Evolutionary conservation across 257 asterid species (phyloP).

Genomic region (Ligustrum vulgare): DNA sequence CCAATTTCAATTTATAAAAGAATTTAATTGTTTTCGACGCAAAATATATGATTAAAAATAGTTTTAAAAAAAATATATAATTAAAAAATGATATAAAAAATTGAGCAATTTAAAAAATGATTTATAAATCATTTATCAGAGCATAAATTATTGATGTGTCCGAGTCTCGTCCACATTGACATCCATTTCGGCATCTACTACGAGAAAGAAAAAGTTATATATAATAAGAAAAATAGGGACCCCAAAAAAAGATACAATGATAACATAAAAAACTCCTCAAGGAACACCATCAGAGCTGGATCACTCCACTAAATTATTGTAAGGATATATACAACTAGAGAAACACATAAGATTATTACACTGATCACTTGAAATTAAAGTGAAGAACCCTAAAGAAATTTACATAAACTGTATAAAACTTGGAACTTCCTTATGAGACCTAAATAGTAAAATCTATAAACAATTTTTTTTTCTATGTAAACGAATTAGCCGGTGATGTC

Average conservation of each 20-base stretch:
- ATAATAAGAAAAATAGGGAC: not conserved
- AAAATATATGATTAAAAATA: too few species aligned
- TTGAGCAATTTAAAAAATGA: too few species aligned
- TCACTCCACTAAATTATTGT: conserved; percentile 19
- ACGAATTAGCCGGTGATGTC: conserved; percentile 31
- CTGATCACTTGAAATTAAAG: conserved; percentile 15
- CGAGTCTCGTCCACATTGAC: not conserved
- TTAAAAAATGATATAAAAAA: too few species aligned
- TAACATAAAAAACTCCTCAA: conserved; percentile 14
- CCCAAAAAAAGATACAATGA: not conserved
- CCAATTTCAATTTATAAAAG: too few species aligned
- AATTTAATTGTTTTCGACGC: too few species aligned
- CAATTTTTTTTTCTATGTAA: conserved; percentile 24
- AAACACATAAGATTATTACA: conserved; percentile 15
- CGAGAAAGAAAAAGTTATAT: not conserved
- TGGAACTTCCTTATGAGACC: conserved; percentile 21
- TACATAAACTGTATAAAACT: conserved; percentile 31
- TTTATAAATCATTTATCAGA: too few species aligned
- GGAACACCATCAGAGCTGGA: conserved; percentile 13
- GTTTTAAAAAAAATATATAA: too few species aligned
- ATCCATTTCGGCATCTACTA: not conserved
- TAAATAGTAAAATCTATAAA: conserved; percentile 26
- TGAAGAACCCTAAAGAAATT: conserved; percentile 13
- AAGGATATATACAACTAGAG: conserved; percentile 17
- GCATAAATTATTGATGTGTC: not conserved